Conservation (phyloP, 179 eudicot species). For the Pouteria campechiana region DNA sequence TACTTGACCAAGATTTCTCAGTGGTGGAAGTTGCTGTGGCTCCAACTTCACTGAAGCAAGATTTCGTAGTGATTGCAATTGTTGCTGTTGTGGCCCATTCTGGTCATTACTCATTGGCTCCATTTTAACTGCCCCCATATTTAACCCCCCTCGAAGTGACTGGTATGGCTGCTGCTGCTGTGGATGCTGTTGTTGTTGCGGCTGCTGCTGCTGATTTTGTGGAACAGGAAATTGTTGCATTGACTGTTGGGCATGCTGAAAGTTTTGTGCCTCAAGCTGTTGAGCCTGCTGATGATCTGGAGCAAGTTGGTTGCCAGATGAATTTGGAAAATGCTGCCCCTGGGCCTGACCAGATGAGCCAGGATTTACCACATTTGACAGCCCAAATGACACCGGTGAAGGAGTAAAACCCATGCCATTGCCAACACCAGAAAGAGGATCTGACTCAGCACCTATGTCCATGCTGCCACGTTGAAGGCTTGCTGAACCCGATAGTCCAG, state of each 20-base stretch:
- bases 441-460: constrained; percentile 63
- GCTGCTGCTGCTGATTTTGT: constrained; percentile 32
- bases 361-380: constrained; percentile 32
- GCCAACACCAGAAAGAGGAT: constrained; percentile 47
- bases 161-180: constrained; percentile 56
- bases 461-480: constrained; percentile 42
- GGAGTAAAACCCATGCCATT: constrained; percentile 64
- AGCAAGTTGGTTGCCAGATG: constrained; percentile 44
- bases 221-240: constrained; percentile 37
- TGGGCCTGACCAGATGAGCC: constrained; percentile 54
- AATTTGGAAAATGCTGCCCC: constrained; percentile 49
- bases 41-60: constrained; percentile 48
- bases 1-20: constrained; percentile 30
- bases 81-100: constrained; percentile 36
- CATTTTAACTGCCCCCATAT: constrained; percentile 50
- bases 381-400: constrained; percentile 30
- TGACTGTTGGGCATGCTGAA: constrained; percentile 56
- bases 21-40: constrained; percentile 46
- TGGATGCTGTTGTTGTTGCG: constrained; percentile 7
- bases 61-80: constrained; percentile 46
- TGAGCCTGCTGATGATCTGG: constrained; percentile 55
- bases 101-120: constrained; percentile 51
- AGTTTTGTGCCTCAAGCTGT: constrained; percentile 46
- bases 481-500: constrained; percentile 41
- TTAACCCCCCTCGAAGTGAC: constrained; percentile 42